Conservation (phyloP, 495 filamentous ascomycete genomes). For the Aspergillus bertholletiae region DNA sequence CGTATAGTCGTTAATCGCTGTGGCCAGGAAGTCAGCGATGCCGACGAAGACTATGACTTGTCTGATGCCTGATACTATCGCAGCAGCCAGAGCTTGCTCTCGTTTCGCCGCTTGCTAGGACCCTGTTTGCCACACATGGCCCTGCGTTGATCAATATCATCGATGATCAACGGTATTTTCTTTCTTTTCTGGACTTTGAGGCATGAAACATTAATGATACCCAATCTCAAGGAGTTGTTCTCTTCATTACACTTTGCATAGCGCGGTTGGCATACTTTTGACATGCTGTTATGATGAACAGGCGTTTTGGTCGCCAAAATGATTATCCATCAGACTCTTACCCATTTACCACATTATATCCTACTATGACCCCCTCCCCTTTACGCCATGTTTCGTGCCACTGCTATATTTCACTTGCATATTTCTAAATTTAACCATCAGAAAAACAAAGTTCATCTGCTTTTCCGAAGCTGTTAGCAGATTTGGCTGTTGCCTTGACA, state of each 20-base stretch:
- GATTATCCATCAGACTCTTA: slow-evolving; percentile 9
- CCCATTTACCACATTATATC: slow-evolving; percentile 9
- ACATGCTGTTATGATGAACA: slow-evolving; percentile 35
- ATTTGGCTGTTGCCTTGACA: slow-evolving; percentile 2
- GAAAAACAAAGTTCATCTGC: not conserved
- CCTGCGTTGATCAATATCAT: not conserved
- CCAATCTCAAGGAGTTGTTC: slow-evolving; percentile 17
- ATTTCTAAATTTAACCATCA: slow-evolving; percentile 1
- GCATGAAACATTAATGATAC: slow-evolving; percentile 22
- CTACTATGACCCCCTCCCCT: not conserved
- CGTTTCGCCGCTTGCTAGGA: not conserved
- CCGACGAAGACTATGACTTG: slow-evolving; percentile 41
- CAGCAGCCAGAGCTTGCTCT: not conserved
- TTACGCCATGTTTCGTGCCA: slow-evolving; percentile 5
- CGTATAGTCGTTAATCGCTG: slow-evolving; percentile 72
- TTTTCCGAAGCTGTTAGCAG: not conserved
- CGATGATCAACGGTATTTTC: slow-evolving; percentile 1
- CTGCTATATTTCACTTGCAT: slow-evolving; percentile 7
- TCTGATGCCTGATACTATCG: slow-evolving; percentile 27
- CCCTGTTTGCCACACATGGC: not conserved
- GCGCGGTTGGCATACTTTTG: slow-evolving; percentile 41
- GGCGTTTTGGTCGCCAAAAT: slow-evolving; percentile 31
- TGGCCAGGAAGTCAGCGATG: slow-evolving; percentile 42
- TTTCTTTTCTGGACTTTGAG: slow-evolving; percentile 11
- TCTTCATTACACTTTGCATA: slow-evolving; percentile 39